Evolutionary conservation across 352 stramenopile genomes (phyloP).

Genomic region (Pythium monospermum): DNA sequence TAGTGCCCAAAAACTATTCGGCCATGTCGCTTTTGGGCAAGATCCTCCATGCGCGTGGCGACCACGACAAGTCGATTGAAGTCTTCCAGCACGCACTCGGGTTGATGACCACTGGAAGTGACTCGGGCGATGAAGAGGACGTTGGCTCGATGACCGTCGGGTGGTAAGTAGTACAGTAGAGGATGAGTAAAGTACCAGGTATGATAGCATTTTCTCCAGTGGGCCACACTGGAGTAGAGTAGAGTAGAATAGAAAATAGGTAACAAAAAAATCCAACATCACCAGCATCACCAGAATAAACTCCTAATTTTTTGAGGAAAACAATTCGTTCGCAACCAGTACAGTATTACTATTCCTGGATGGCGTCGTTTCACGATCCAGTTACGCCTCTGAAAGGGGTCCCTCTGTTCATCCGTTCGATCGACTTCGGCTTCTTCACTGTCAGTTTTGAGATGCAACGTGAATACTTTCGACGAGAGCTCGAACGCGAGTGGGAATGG

Average conservation of each 20-base stretch:
- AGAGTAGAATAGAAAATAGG: neutral
- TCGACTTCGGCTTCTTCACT: too few species aligned
- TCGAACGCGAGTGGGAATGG: conserved; percentile 57
- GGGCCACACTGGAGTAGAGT: neutral
- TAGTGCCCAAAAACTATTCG: conserved; percentile 54
- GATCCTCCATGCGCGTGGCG: conserved; percentile 74
- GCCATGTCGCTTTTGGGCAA: conserved; percentile 74
- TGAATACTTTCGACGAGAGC: conserved; percentile 43
- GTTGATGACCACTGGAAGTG: conserved; percentile 57
- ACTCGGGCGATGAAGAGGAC: conserved; percentile 70
- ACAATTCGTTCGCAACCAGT: too few species aligned
- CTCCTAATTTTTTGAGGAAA: too few species aligned
- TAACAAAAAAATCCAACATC: too few species aligned
- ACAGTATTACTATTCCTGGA: too few species aligned
- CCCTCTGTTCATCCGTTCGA: too few species aligned
- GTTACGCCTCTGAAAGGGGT: too few species aligned
- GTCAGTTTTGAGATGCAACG: too few species aligned
- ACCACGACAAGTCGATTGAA: conserved; percentile 70
- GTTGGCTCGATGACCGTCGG: conserved; percentile 76
- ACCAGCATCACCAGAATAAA: too few species aligned
- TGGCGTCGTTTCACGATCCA: too few species aligned
- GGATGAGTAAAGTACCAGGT: neutral
- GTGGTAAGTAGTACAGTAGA: conserved; percentile 34
- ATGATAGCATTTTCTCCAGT: neutral
- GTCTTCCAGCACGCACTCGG: conserved; percentile 72